Percentiles rank a stretch among this genome's conserved stretches.
These are phyloP conservation scores for Luffa acutangula DNA, from an alignment of 306 rosid species.

Conservation along the genomic window DNA sequence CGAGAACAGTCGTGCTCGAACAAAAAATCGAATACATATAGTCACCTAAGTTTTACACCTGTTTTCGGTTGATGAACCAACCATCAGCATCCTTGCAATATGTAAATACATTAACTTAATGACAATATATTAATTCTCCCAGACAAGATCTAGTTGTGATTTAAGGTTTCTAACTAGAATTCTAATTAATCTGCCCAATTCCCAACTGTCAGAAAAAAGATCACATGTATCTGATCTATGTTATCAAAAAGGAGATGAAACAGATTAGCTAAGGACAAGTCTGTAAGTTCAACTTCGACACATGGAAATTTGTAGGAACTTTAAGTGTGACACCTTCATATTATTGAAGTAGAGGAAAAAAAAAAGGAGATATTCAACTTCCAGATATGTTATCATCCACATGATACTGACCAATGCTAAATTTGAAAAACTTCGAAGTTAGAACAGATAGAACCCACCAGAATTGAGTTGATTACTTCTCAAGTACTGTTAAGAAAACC, in stretches of 20 bases:
- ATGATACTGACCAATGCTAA: neutral
- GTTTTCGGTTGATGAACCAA: neutral
- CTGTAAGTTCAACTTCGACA: neutral
- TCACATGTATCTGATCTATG: neutral
- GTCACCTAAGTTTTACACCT: neutral
- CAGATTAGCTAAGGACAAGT: neutral
- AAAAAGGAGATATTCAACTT: neutral
- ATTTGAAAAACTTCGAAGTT: neutral
- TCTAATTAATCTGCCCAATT: neutral
- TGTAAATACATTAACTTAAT: neutral
- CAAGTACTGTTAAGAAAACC: neutral
- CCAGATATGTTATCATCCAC: neutral
- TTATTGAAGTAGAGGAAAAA: neutral
- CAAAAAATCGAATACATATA: neutral
- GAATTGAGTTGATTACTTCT: neutral
- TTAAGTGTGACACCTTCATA: neutral
- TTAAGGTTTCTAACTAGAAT: neutral
- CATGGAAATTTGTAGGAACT: neutral
- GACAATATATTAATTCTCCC: neutral
- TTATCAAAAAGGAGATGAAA: neutral
- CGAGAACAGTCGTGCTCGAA: neutral
- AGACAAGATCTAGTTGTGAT: neutral
- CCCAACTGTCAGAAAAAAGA: neutral
- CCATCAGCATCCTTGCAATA: neutral
- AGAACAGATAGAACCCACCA: neutral